Evolutionary conservation across 331 rosid genomes (phyloP), one percentile per base, ranked within the genome.

Genomic region (Stylosanthes scabra): DNA sequence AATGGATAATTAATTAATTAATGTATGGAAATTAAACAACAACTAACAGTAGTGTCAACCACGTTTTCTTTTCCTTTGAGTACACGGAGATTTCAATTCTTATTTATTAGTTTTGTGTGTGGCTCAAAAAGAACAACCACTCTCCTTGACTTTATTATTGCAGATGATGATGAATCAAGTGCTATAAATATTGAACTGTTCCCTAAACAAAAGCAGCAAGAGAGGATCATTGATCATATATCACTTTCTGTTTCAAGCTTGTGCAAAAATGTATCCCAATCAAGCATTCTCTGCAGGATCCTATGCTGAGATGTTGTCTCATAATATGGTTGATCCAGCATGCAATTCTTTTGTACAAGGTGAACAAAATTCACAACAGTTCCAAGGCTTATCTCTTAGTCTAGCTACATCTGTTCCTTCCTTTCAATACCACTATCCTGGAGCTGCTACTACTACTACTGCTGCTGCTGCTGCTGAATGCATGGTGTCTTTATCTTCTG

Each of bases 331-430:
- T 50, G 85, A 74, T 49, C 81, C 78, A 20, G 29, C 68, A 25
- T 65, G 85, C n/a, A 81, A 68, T 62, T 62, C 88, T 44, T 74
- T 67, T 45, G 68, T 58, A 8, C 75, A 78, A n/a, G 74, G 47
- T 51, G 83, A 86, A 16, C 88, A 74, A 11, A 86, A 74, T 81
- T 75, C 75, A 40, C 90, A 83, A 40, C 90, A 83, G 66, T 84
- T 81, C 75, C 93, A 84, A 51, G 92, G 91, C 42, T 77, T 92
- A 42, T 88, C 96, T 76, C 96, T 92, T 16, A 92, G 92, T 85
- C 90, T 90, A 40, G 83, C 86, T 47, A 84, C 93, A 28, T 79
- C 87, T 41, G 70, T 72, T 51, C 82, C 86, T 68, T 70, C 86
- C 9, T 86, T 86, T 76, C 83, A 80, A 42, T 83, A 78, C 77